Conservation (phyloP, 495 filamentous ascomycete genomes). For the Recurvomyces mirabilis region DNA sequence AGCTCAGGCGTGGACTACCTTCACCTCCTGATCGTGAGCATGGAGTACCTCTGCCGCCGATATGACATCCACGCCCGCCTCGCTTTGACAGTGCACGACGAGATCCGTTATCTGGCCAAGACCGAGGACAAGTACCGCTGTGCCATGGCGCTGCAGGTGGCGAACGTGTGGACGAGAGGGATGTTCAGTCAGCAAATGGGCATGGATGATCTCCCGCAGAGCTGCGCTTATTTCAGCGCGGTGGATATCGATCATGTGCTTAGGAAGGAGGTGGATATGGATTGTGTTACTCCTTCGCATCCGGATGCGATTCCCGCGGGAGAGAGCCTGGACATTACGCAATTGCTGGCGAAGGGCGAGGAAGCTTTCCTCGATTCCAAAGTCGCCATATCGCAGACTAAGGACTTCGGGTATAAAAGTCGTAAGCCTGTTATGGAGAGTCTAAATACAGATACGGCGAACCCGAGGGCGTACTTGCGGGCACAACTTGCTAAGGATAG, state of each 20-base stretch:
- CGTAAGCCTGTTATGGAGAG: slow-evolving; percentile 3
- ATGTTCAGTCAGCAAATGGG: slow-evolving; percentile 97
- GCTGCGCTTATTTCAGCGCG: slow-evolving; percentile 89
- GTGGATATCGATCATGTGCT: slow-evolving; percentile 90
- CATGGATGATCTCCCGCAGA: slow-evolving; percentile 86
- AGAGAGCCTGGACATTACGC: slow-evolving; percentile 68
- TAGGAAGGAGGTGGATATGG: slow-evolving; percentile 95
- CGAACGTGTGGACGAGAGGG: slow-evolving; percentile 92
- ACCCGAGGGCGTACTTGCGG: background rate
- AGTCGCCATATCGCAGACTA: slow-evolving; percentile 22
- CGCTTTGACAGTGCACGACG: slow-evolving; percentile 92
- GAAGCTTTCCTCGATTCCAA: slow-evolving; percentile 52
- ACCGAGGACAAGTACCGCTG: slow-evolving; percentile 77
- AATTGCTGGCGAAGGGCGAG: slow-evolving; percentile 58
- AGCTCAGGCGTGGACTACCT: slow-evolving; percentile 96
- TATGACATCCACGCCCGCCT: slow-evolving; percentile 77
- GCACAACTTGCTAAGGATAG: slow-evolving; percentile 1
- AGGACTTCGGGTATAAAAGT: background rate
- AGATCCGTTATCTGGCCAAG: slow-evolving; percentile 86
- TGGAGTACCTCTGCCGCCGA: slow-evolving; percentile 85
- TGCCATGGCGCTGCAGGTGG: slow-evolving; percentile 83
- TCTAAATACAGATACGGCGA: background rate
- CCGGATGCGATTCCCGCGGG: slow-evolving; percentile 67
- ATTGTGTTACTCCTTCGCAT: slow-evolving; percentile 87
- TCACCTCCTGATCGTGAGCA: slow-evolving; percentile 81